Conservation (phyloP, 176 grass and related monocot genomes). For the Juncus inflexus region DNA sequence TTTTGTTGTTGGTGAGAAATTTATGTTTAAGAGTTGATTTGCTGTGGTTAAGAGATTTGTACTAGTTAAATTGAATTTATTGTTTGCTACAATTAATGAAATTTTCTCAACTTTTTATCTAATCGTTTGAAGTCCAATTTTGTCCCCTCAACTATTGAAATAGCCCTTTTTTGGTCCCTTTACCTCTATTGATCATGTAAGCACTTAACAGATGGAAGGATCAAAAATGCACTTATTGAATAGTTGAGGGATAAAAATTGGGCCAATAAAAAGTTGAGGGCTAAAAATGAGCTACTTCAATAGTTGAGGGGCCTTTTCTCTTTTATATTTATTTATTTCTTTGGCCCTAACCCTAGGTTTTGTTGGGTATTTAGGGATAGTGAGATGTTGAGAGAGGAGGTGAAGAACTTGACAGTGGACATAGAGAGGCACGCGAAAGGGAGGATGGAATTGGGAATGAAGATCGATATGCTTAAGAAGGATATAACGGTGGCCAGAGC, state of each 20-base stretch:
- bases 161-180: no score
- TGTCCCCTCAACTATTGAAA: no score
- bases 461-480: slow-evolving; percentile 21
- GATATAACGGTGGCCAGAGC: slow-evolving; percentile 4
- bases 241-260: no score
- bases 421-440: slow-evolving; percentile 15
- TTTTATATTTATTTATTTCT: no score
- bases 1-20: background rate
- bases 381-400: slow-evolving; percentile 14
- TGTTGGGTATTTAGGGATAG: slow-evolving; percentile 14
- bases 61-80: no score
- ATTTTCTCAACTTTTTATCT: background rate
- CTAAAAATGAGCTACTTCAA: no score
- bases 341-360: slow-evolving; percentile 8
- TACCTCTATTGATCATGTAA: background rate
- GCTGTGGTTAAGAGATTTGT: background rate
- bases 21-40: background rate
- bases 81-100: slow-evolving; percentile 7
- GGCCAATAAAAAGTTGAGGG: no score
- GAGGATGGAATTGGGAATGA: slow-evolving; percentile 19
- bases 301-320: no score
- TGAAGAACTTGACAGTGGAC: slow-evolving; percentile 7
- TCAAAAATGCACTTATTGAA: background rate
- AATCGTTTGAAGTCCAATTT: background rate
- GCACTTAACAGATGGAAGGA: background rate